phyloP scores from a whole-genome alignment of 345 rosid species.

The Rhizophora mangle region DNA sequence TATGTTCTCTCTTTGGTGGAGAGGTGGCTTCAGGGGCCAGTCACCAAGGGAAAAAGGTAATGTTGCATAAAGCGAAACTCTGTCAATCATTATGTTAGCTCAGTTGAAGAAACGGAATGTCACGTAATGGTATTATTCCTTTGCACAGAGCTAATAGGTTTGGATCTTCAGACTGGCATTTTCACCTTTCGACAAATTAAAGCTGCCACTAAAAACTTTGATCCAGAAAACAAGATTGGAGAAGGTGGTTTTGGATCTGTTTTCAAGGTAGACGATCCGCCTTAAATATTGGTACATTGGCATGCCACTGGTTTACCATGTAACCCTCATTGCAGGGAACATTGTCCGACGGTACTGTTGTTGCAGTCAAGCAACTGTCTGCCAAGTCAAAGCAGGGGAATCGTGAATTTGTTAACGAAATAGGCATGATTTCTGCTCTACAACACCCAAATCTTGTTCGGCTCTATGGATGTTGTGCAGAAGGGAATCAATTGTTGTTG shows the following conservation, averaged over 20 bases:
- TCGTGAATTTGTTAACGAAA: slow-evolving; percentile 28
- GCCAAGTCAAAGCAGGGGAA: slow-evolving; percentile 19
- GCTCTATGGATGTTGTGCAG: slow-evolving; percentile 33
- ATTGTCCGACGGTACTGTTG: slow-evolving; percentile 10
- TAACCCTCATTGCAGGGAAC: slow-evolving; percentile 8
- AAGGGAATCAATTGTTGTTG: slow-evolving; percentile 25
- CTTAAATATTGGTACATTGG: background rate
- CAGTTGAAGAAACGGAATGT: too few relatives aligned
- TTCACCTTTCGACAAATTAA: slow-evolving; percentile 19
- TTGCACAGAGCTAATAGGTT: background rate
- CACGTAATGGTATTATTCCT: background rate
- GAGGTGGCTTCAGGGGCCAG: slow-evolving; percentile 23
- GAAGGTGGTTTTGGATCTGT: slow-evolving; percentile 24
- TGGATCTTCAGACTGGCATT: slow-evolving; percentile 11
- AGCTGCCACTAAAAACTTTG: slow-evolving; percentile 18
- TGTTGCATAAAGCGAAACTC: too few relatives aligned
- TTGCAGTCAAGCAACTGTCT: slow-evolving; percentile 22
- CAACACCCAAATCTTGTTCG: slow-evolving; percentile 39
- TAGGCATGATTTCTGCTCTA: slow-evolving; percentile 35
- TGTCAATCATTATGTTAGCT: too few relatives aligned
- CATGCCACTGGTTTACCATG: background rate
- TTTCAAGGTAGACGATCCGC: slow-evolving; percentile 3
- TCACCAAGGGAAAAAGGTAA: slow-evolving; percentile 20
- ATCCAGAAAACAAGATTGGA: slow-evolving; percentile 20
- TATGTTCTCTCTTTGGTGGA: slow-evolving; percentile 35